Conservation (phyloP, 495 filamentous ascomycete species). For the Penicillium chermesinum region DNA sequence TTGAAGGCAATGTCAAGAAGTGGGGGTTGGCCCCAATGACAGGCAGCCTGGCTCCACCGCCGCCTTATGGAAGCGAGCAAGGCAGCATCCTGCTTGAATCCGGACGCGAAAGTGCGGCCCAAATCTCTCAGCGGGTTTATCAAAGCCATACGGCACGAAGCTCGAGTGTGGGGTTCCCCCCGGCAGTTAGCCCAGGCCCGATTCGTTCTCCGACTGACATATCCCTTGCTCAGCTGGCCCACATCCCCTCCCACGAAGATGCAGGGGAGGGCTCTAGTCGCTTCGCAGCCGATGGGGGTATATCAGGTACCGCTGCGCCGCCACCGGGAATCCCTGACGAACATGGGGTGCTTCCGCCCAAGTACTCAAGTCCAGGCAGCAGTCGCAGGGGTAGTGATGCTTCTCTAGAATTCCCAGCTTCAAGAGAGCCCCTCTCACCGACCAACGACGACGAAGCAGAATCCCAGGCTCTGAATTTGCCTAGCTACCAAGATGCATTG, state of each 20-base stretch:
- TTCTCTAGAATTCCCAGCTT: slow-evolving; percentile 25
- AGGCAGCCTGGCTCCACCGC: slow-evolving; percentile 88
- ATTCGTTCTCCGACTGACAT: slow-evolving; percentile 94
- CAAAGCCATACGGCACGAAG: slow-evolving; percentile 42
- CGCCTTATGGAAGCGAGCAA: slow-evolving; percentile 93
- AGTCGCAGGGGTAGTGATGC: slow-evolving; percentile 51
- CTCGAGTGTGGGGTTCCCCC: slow-evolving; percentile 56
- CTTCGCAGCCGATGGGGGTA: slow-evolving; percentile 33
- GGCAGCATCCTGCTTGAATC: slow-evolving; percentile 92
- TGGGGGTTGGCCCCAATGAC: slow-evolving; percentile 97
- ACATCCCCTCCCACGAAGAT: slow-evolving; percentile 67
- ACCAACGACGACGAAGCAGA: slow-evolving; percentile 20
- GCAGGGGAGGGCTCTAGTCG: slow-evolving; percentile 68
- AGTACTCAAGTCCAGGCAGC: slow-evolving; percentile 66
- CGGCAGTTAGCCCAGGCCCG: slow-evolving; percentile 83
- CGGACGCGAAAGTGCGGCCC: slow-evolving; percentile 60
- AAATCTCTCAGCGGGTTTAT: slow-evolving; percentile 53
- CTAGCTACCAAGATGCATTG: slow-evolving; percentile 23
- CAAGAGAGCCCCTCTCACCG: slow-evolving; percentile 29
- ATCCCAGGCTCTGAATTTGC: slow-evolving; percentile 9
- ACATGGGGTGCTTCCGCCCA: slow-evolving; percentile 51
- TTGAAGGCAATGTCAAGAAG: slow-evolving; percentile 99
- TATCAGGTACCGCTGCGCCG: slow-evolving; percentile 1
- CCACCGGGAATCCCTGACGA: slow-evolving; percentile 8
- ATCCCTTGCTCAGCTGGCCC: slow-evolving; percentile 73